Evolutionary conservation across 495 filamentous ascomycete genomes (phyloP).

Genomic region (Cladorrhinum samala): DNA sequence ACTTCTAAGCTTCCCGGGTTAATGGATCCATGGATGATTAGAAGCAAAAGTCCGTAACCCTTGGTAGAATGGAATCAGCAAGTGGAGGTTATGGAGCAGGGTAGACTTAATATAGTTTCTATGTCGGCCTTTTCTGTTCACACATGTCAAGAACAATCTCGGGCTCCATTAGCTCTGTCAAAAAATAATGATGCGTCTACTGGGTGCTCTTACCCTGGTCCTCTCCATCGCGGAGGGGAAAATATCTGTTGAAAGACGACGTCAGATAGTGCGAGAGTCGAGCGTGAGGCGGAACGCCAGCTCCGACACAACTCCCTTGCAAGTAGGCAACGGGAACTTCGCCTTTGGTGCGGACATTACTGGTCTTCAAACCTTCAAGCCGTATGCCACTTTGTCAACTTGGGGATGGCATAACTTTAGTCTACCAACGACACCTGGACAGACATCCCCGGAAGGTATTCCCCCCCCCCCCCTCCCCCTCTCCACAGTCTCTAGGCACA

Average conservation of each 20-base stretch:
- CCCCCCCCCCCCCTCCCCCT: too few relatives aligned
- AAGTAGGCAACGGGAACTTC: constrained; percentile 51
- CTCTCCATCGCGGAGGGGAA: constrained; percentile 18
- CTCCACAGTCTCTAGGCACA: too few relatives aligned
- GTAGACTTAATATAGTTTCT: too few relatives aligned
- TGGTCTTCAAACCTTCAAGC: constrained; percentile 54
- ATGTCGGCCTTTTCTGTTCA: too few relatives aligned
- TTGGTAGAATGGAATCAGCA: too few relatives aligned
- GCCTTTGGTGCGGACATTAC: constrained; percentile 51
- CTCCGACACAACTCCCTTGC: constrained; percentile 42
- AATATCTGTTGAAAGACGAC: constrained; percentile 11
- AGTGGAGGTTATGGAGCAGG: too few relatives aligned
- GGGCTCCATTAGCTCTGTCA: too few relatives aligned
- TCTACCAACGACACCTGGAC: constrained; percentile 38
- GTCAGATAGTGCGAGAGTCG: constrained; percentile 33
- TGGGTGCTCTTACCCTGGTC: constrained; percentile 12
- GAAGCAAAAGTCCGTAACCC: too few relatives aligned
- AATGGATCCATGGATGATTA: too few relatives aligned
- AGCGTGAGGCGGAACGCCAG: constrained; percentile 41
- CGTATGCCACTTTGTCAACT: constrained; percentile 49
- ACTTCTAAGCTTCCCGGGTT: too few relatives aligned
- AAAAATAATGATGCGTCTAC: constrained; percentile 10
- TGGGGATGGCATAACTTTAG: constrained; percentile 57
- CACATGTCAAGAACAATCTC: too few relatives aligned
- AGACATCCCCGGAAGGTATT: constrained; percentile 33